These are phyloP conservation scores for Arthroderma sp. DNA, from an alignment of 2,329 filamentous ascomycete genomes.

Conservation along the genomic window DNA sequence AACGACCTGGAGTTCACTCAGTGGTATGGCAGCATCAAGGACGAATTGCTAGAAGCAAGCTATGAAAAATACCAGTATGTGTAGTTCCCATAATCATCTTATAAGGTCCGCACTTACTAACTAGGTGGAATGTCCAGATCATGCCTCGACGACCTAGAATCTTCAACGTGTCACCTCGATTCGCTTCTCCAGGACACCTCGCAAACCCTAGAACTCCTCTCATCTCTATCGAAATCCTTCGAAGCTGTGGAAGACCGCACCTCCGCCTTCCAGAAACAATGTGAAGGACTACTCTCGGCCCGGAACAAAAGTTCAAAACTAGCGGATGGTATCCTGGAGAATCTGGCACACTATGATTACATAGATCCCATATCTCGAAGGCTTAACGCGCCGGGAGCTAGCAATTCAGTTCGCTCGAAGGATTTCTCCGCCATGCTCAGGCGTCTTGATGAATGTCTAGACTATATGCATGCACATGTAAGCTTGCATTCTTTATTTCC, in stretches of 20 bases:
- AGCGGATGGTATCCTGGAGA: slow-evolving; percentile 73
- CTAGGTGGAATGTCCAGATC: slow-evolving; percentile 37
- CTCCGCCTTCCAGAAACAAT: slow-evolving; percentile 82
- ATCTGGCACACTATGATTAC: slow-evolving; percentile 89
- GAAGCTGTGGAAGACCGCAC: slow-evolving; percentile 79
- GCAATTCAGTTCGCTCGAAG: slow-evolving; percentile 68
- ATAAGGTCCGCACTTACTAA: slow-evolving; percentile 6
- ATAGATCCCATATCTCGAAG: slow-evolving; percentile 80
- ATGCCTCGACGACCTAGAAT: slow-evolving; percentile 67
- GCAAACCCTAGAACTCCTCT: slow-evolving; percentile 61
- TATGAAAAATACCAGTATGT: slow-evolving; percentile 69
- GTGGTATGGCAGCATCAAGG: slow-evolving; percentile 50
- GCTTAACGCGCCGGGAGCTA: slow-evolving; percentile 82
- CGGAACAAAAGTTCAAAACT: slow-evolving; percentile 67
- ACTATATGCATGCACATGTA: slow-evolving; percentile 82
- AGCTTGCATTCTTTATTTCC: slow-evolving; percentile 20
- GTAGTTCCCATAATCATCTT: neutral
- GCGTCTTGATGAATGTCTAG: slow-evolving; percentile 79
- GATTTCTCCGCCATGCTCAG: slow-evolving; percentile 80
- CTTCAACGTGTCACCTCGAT: slow-evolving; percentile 73
- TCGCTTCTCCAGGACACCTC: slow-evolving; percentile 66
- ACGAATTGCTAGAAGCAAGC: slow-evolving; percentile 64
- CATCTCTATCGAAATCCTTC: slow-evolving; percentile 73
- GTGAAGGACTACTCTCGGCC: slow-evolving; percentile 72
- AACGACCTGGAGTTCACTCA: slow-evolving; percentile 48